These are phyloP conservation scores for Polymyxa betae DNA, from an alignment of 208 protist species.

Conservation along the genomic window DNA sequence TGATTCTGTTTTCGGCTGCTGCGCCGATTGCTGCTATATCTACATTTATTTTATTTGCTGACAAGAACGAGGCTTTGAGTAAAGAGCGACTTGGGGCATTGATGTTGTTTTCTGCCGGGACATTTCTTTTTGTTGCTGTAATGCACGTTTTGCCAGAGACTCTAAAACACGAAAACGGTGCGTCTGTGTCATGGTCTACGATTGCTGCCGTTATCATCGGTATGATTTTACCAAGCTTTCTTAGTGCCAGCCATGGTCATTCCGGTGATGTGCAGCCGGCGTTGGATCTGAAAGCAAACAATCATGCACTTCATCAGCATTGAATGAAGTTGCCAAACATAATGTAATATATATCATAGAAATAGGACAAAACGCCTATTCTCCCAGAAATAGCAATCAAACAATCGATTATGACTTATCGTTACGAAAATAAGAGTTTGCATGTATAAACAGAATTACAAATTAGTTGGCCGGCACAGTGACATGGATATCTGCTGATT, in stretches of 20 bases:
- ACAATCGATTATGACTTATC: too few relatives aligned
- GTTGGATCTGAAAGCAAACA: too few relatives aligned
- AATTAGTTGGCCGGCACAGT: too few relatives aligned
- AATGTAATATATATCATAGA: too few relatives aligned
- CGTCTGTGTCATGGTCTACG: not conserved
- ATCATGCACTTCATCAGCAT: too few relatives aligned
- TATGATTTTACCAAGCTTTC: not conserved
- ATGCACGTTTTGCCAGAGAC: conserved; percentile 35
- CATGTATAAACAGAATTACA: too few relatives aligned
- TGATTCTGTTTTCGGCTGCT: not conserved
- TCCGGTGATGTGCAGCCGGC: too few relatives aligned
- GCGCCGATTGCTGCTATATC: not conserved
- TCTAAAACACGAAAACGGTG: not conserved
- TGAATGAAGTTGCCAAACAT: too few relatives aligned
- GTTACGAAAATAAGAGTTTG: too few relatives aligned
- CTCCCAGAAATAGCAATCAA: too few relatives aligned
- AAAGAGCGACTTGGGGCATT: not conserved
- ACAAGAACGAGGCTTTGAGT: not conserved
- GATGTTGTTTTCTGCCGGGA: conserved; percentile 45
- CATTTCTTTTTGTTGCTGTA: conserved; percentile 32
- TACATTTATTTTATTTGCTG: conserved; percentile 46
- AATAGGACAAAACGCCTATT: too few relatives aligned
- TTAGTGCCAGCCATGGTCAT: conserved; percentile 9
- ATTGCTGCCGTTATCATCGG: not conserved
- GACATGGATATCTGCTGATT: not conserved